Evolutionary conservation across 371 early-diverging fungal genomes (phyloP), one percentile per base, ranked within the genome.

Genomic region (Rhizopus stolonifer): DNA sequence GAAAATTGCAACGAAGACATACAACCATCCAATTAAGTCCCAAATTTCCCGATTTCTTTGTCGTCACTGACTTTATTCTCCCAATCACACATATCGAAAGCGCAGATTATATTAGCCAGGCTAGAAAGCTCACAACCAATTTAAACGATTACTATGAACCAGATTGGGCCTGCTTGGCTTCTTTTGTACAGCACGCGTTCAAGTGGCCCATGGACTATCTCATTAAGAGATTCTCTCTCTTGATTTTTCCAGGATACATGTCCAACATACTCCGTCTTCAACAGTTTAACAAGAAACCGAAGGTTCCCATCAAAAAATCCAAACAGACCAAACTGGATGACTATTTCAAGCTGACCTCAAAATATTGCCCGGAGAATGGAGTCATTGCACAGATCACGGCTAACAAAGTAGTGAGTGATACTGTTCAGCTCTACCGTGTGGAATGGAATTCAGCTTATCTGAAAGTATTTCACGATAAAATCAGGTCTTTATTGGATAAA

Each of bases 161-260:
- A 1, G 26, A 65, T n/a, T 61, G 61, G 39, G 21, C 25, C 2
- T 19, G 42, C 0, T 25, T 65, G 1, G 61, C 61, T 2, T 29
- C 29, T 7, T 51, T 56, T 38, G 13, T 49, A 3, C 66, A 61
- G 39, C 19, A 10, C 3, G 4, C 46, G 0, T 65, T 65, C 13
- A 45, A 55, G 13, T 58, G 57, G 50, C 53, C 66, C 2, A 43
- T 34, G 0, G 44, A 52, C 0, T 49, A 58, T 25, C 4, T 58
- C 2, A n/a, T 57, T 3, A 54, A 54, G 19, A 22, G 54, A n/a
- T 48, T 61, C 2, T 40, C 53, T 8, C 34, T 57, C 0, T 11
- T 61, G 2, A 10, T 58, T 2, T 65, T 51, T 39, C 66, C 61
- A 26, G 61, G 47, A 0, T 65, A 51, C 46, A 61, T 54, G 53